These are phyloP conservation scores for Tetrahymena thermophila DNA, from an alignment of 73 alveolate genomes.

Conservation along the genomic window DNA sequence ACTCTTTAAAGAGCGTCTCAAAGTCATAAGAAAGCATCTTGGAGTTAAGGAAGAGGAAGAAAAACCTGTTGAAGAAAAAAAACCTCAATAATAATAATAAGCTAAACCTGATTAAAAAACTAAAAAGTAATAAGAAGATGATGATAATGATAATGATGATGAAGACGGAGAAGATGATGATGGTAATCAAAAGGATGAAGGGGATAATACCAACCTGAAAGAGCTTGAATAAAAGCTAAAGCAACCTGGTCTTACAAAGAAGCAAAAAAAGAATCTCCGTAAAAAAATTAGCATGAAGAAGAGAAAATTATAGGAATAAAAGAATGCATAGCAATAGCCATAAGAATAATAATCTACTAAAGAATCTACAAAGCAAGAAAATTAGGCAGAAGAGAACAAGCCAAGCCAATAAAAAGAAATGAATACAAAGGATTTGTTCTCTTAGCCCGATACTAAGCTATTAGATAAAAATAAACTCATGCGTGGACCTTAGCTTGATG, in stretches of 20 bases:
- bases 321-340: not conserved
- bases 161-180: not conserved
- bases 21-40: conserved; percentile 9
- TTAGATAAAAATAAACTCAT: conserved; percentile 51
- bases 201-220: not conserved
- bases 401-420: not conserved
- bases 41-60: conserved; percentile 8
- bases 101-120: not conserved
- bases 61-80: not conserved
- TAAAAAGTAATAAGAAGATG: not conserved
- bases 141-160: not conserved
- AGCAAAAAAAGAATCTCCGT: conserved; percentile 10
- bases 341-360: not conserved
- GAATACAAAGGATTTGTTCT: conserved; percentile 6
- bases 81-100: not conserved
- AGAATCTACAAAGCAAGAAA: conserved; percentile 33
- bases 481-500: conserved; percentile 39
- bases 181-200: not conserved
- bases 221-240: not conserved
- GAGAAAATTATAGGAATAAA: conserved; percentile 29
- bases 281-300: conserved; percentile 26
- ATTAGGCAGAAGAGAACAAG: conserved; percentile 37
- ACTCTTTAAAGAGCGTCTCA: conserved; percentile 14
- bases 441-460: conserved; percentile 15
- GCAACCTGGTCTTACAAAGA: conserved; percentile 7